Percentiles rank a stretch among this genome's conserved stretches.
Evolutionary conservation across 306 rosid species (phyloP).

Genomic region (Cicer bijugum): DNA sequence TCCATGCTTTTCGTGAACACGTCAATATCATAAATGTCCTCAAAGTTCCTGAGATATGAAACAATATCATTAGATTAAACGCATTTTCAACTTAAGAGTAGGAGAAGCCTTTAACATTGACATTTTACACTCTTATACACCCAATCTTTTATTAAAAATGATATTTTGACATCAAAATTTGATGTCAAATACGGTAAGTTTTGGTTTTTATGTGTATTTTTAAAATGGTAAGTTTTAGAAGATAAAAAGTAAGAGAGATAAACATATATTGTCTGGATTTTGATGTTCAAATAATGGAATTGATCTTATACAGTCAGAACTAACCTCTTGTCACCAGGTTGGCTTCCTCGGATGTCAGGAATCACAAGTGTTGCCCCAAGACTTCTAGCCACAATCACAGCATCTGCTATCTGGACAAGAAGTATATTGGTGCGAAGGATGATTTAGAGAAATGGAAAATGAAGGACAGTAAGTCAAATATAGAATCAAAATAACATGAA

Average conservation of each 20-base stretch:
- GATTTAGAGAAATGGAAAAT: neutral
- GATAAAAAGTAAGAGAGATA: too few relatives aligned
- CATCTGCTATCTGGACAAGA: conserved; percentile 79
- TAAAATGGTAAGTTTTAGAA: too few relatives aligned
- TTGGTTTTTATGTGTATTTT: too few relatives aligned
- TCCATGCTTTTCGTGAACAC: conserved; percentile 76
- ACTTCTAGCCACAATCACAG: conserved; percentile 84
- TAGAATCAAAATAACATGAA: neutral
- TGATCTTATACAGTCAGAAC: conserved; percentile 34
- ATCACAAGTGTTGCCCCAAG: conserved; percentile 94
- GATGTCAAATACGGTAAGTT: too few relatives aligned
- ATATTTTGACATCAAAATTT: too few relatives aligned
- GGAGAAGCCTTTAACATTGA: too few relatives aligned
- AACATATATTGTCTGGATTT: too few relatives aligned
- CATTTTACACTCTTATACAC: neutral
- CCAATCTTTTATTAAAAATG: neutral
- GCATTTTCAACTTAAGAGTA: conserved; percentile 32
- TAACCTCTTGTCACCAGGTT: conserved; percentile 92
- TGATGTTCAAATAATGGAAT: too few relatives aligned
- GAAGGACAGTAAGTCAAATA: neutral
- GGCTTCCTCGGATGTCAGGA: conserved; percentile 95
- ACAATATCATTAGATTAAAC: conserved; percentile 22
- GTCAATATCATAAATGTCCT: conserved; percentile 78
- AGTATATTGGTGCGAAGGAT: conserved; percentile 26
- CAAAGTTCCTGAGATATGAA: conserved; percentile 72